These are phyloP conservation scores for Pachysandra terminalis DNA, from an alignment of 164 flowering plant genomes.

Conservation along the genomic window DNA sequence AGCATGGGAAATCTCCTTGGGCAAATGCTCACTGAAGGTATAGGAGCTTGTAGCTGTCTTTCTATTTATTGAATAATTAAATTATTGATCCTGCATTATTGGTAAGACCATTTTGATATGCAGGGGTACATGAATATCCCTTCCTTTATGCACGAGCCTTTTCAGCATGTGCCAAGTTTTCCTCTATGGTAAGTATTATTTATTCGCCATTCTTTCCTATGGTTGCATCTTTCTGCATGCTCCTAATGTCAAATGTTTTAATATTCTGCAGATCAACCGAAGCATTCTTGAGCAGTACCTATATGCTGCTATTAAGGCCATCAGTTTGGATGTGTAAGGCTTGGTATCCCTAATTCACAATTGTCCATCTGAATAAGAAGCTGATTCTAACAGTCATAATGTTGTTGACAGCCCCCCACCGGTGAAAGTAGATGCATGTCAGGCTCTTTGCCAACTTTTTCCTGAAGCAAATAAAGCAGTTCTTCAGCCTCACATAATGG, in stretches of 20 bases:
- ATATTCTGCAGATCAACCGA: slow-evolving; percentile 48
- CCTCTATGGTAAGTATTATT: slow-evolving; percentile 58
- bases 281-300: slow-evolving; percentile 62
- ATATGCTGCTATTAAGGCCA: slow-evolving; percentile 54
- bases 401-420: slow-evolving; percentile 68
- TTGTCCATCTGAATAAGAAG: slow-evolving; percentile 1
- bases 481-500: slow-evolving; percentile 51
- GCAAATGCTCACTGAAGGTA: slow-evolving; percentile 58
- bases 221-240: neutral
- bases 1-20: slow-evolving; percentile 43
- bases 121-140: slow-evolving; percentile 79
- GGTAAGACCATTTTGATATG: slow-evolving; percentile 19
- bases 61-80: neutral
- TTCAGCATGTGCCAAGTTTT: slow-evolving; percentile 65
- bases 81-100: slow-evolving; percentile 9
- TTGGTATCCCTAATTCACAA: slow-evolving; percentile 1
- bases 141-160: slow-evolving; percentile 87
- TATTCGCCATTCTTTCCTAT: neutral
- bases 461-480: slow-evolving; percentile 51
- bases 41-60: slow-evolving; percentile 44
- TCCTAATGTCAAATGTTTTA: neutral
- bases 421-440: slow-evolving; percentile 92
- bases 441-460: slow-evolving; percentile 74
- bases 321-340: slow-evolving; percentile 74
- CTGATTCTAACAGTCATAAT: slow-evolving; percentile 6